Base-by-base conservation (phyloP, 805 yeast genomes). In the Ogataea parapolymorpha region DNA sequence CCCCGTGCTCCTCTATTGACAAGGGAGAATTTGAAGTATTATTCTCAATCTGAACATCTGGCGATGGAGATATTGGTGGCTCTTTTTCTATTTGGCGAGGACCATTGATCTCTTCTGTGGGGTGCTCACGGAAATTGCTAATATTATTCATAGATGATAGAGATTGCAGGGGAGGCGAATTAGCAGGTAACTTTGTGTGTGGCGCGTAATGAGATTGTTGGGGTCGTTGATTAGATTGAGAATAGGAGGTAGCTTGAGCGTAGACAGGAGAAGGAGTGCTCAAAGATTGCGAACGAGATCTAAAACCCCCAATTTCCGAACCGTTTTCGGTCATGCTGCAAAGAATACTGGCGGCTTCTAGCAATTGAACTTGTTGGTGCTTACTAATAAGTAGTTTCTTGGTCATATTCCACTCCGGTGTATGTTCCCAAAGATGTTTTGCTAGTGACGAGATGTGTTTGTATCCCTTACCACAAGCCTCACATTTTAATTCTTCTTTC, bases 341-440 rank as follows among this genome's bases (percentile, higher is more conserved):
- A 36, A 85, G 68, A 33, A 85, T 85, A 37, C 85, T 77, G 5
- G 87, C 88, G 23, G 86, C 87, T 56, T 81, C 95, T 37, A 85
- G 68, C 27, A 85, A 68, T 63, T 85, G 95, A 12, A 86, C 95
- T 59, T 85, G 95, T 62, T 85, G 95, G 63, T 85, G 95, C 61
- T 85, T 85, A n/a, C 87, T 81, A 26, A 88, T 85, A 26, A 83
- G 68, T 39, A 87, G 67, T 59, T 84, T 85, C 51, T 85, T 82
- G 3, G 95, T 88, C 59, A 82, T 82, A 54, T 80, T 85, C 96
- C 96, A 87, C 58, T 88, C 95, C 0, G 95, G 95, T 0, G 96
- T 87, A 61, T 87, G 96, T 58, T 87, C 96, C 95, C 95, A 87
- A 28, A 87, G 65, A 64, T 86, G 95, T 61, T 86, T 86, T 2